phyloP scores from a whole-genome alignment of 768 basidiomycete genomes.

The Amanita pseudoporphyria region DNA sequence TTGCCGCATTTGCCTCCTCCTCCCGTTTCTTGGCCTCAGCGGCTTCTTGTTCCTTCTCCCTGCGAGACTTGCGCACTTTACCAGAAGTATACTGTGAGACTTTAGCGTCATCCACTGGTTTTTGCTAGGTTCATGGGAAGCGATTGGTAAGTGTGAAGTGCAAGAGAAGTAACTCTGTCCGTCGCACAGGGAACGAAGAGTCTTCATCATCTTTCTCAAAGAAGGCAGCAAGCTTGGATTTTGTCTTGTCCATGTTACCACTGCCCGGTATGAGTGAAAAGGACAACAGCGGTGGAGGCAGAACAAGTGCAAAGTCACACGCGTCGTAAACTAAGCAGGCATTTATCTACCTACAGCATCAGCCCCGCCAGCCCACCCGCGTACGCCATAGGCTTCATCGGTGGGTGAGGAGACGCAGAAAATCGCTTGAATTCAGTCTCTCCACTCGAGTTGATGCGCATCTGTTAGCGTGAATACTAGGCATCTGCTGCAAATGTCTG shows the following conservation, averaged over 20 bases:
- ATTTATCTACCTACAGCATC: slow-evolving; percentile 44
- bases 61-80: slow-evolving; percentile 79
- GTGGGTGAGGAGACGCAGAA: slow-evolving; percentile 80
- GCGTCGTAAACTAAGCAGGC: slow-evolving; percentile 2
- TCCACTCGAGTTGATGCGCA: slow-evolving; percentile 75
- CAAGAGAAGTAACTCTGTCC: slow-evolving; percentile 58
- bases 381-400: slow-evolving; percentile 92
- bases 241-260: slow-evolving; percentile 53
- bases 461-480: slow-evolving; percentile 29
- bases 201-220: slow-evolving; percentile 83
- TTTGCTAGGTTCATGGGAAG: slow-evolving; percentile 57
- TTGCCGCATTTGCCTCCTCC: slow-evolving; percentile 72
- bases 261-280: neutral
- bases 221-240: slow-evolving; percentile 64
- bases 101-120: slow-evolving; percentile 79
- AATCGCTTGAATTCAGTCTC: slow-evolving; percentile 70
- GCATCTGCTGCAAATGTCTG: neutral
- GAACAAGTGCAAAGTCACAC: neutral
- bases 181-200: slow-evolving; percentile 85
- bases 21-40: slow-evolving; percentile 84
- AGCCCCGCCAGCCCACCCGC: slow-evolving; percentile 56
- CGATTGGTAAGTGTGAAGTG: slow-evolving; percentile 50
- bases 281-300: neutral
- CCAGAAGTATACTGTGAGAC: slow-evolving; percentile 79
- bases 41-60: slow-evolving; percentile 88